Conservation (phyloP, 495 filamentous ascomycete genomes). For the Letharia columbiana region DNA sequence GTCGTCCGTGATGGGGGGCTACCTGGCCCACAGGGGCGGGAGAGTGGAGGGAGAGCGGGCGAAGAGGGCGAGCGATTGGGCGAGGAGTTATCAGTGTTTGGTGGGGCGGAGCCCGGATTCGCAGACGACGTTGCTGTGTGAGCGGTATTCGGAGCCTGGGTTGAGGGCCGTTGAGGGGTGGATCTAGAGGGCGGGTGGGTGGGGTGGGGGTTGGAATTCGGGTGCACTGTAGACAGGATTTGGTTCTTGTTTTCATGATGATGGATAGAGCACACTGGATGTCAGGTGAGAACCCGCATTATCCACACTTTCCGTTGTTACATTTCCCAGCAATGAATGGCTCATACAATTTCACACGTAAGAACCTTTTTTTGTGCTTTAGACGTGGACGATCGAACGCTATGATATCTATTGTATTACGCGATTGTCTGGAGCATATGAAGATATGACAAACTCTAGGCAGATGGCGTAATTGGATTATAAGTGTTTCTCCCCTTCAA, state of each 20-base stretch:
- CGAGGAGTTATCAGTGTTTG: background rate
- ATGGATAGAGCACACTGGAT: too few relatives aligned
- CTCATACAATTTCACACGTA: too few relatives aligned
- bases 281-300: too few relatives aligned
- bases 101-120: background rate
- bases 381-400: too few relatives aligned
- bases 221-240: too few relatives aligned
- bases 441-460: background rate
- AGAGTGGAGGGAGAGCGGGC: background rate
- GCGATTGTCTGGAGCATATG: background rate
- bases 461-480: background rate
- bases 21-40: background rate
- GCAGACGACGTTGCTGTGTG: background rate
- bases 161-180: background rate
- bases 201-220: background rate
- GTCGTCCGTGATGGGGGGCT: too few relatives aligned
- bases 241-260: too few relatives aligned
- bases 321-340: too few relatives aligned
- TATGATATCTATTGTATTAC: background rate
- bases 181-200: background rate
- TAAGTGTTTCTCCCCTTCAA: background rate
- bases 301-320: too few relatives aligned
- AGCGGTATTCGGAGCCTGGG: background rate
- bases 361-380: too few relatives aligned
- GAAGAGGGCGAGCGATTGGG: slow-evolving; percentile 1